Evolutionary conservation across 495 filamentous ascomycete species (phyloP).

Genomic region (Letharia lupina): DNA sequence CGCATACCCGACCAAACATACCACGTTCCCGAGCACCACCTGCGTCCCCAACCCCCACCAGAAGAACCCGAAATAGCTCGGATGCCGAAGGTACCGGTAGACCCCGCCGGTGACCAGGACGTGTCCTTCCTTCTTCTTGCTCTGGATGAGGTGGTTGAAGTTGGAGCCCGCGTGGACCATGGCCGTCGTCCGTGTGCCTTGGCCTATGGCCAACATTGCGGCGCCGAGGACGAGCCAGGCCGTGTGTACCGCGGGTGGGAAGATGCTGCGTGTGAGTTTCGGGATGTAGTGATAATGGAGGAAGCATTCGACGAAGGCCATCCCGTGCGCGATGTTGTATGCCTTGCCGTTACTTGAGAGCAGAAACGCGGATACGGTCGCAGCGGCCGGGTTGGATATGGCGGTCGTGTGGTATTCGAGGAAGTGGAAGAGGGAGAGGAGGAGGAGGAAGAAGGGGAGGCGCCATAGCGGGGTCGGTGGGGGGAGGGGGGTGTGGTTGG

Average conservation of each 20-base stretch:
- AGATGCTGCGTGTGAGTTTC: neutral
- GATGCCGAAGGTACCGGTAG: conserved; percentile 62
- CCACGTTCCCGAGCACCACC: conserved; percentile 72
- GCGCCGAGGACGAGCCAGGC: conserved; percentile 47
- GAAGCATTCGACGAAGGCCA: conserved; percentile 63
- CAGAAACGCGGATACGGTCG: conserved; percentile 66
- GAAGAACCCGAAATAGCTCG: conserved; percentile 94
- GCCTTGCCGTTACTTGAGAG: conserved; percentile 75
- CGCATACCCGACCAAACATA: conserved; percentile 68
- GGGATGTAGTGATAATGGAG: conserved; percentile 52
- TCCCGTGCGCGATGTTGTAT: conserved; percentile 73
- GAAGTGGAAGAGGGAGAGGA: conserved; percentile 83
- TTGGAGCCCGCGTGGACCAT: conserved; percentile 86
- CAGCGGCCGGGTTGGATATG: conserved; percentile 65
- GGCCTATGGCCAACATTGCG: conserved; percentile 57
- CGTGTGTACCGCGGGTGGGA: conserved; percentile 12
- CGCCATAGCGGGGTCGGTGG: conserved; percentile 60
- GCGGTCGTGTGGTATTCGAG: conserved; percentile 92
- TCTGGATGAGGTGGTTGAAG: conserved; percentile 84
- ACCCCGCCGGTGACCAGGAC: conserved; percentile 68
- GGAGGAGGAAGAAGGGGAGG: conserved; percentile 65
- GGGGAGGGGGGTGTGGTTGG: conserved; percentile 33
- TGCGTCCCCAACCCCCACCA: conserved; percentile 97
- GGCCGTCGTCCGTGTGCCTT: conserved; percentile 61
- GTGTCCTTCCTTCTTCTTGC: conserved; percentile 55